phyloP scores from a whole-genome alignment of 257 asterid species.

The Pogostemon cablin region DNA sequence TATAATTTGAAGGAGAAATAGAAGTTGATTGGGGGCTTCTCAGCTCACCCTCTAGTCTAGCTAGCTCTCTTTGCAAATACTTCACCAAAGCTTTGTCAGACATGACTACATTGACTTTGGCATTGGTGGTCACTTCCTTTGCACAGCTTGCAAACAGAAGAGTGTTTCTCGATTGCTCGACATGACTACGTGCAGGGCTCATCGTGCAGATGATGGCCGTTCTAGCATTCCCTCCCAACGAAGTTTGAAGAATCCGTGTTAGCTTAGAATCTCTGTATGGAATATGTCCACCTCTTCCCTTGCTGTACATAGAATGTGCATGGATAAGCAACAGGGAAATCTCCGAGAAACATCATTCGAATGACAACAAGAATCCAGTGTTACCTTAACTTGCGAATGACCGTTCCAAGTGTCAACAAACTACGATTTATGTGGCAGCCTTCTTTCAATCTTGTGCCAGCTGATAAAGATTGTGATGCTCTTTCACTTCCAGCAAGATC shows the following conservation, averaged over 20 bases:
- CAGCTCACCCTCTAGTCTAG: constrained; percentile 72
- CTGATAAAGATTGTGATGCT: constrained; percentile 90
- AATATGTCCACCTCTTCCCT: constrained; percentile 78
- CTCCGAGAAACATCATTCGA: neutral
- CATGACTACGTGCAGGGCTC: constrained; percentile 91
- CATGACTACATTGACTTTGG: constrained; percentile 84
- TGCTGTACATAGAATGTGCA: constrained; percentile 53
- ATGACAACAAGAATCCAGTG: too few relatives aligned
- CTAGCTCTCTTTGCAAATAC: constrained; percentile 77
- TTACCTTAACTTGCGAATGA: constrained; percentile 93
- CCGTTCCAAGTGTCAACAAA: constrained; percentile 89
- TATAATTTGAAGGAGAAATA: constrained; percentile 44
- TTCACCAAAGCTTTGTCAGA: constrained; percentile 89
- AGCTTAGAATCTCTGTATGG: constrained; percentile 97
- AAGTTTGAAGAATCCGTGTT: constrained; percentile 86
- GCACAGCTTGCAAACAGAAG: constrained; percentile 98
- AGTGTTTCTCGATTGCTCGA: constrained; percentile 96
- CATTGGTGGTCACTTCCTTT: constrained; percentile 86
- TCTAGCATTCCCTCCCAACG: constrained; percentile 88
- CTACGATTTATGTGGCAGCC: constrained; percentile 98
- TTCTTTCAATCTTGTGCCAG: constrained; percentile 92
- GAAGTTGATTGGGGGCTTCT: constrained; percentile 51
- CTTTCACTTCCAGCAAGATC: constrained; percentile 99
- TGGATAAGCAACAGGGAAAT: constrained; percentile 12
- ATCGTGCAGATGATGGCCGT: constrained; percentile 90